Conservation (phyloP, 2,329 filamentous ascomycete species). For the Neonectria magnoliae region DNA sequence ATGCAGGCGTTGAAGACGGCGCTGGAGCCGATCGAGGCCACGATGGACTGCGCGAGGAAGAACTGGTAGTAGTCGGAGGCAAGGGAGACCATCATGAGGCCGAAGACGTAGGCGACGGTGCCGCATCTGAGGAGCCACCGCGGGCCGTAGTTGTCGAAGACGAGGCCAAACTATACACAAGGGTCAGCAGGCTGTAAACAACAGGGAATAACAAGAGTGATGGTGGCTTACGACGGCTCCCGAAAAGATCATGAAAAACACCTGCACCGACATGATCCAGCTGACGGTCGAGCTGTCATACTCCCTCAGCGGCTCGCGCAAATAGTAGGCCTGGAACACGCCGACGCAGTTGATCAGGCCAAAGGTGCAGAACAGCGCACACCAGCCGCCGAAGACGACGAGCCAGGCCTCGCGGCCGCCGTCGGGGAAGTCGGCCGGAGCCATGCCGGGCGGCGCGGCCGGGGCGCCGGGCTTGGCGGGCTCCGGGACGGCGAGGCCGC, state of each 20-base stretch:
- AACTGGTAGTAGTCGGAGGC: slow-evolving; percentile 56
- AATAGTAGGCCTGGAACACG: slow-evolving; percentile 69
- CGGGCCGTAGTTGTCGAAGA: slow-evolving; percentile 74
- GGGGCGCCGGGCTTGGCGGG: slow-evolving; percentile 21
- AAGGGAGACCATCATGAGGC: slow-evolving; percentile 72
- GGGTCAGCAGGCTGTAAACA: slow-evolving; percentile 1
- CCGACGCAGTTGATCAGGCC: slow-evolving; percentile 59
- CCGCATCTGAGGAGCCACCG: slow-evolving; percentile 64
- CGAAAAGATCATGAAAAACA: slow-evolving; percentile 60
- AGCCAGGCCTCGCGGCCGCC: slow-evolving; percentile 68
- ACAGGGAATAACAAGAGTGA: slow-evolving; percentile 29
- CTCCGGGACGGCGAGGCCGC: not conserved
- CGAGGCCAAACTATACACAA: slow-evolving; percentile 58
- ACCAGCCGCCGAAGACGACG: slow-evolving; percentile 60
- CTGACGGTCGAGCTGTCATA: slow-evolving; percentile 63
- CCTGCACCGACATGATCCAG: slow-evolving; percentile 68
- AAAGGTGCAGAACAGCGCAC: slow-evolving; percentile 56
- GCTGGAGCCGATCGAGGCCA: slow-evolving; percentile 53
- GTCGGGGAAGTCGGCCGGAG: slow-evolving; percentile 66
- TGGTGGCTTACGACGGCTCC: slow-evolving; percentile 54
- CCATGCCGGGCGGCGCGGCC: slow-evolving; percentile 45
- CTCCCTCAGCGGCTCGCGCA: slow-evolving; percentile 56
- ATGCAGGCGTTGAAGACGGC: slow-evolving; percentile 56
- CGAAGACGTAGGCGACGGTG: slow-evolving; percentile 67
- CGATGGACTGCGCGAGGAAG: slow-evolving; percentile 55